phyloP scores from a whole-genome alignment of 768 basidiomycete genomes.

The Pulveroboletus sp. region DNA sequence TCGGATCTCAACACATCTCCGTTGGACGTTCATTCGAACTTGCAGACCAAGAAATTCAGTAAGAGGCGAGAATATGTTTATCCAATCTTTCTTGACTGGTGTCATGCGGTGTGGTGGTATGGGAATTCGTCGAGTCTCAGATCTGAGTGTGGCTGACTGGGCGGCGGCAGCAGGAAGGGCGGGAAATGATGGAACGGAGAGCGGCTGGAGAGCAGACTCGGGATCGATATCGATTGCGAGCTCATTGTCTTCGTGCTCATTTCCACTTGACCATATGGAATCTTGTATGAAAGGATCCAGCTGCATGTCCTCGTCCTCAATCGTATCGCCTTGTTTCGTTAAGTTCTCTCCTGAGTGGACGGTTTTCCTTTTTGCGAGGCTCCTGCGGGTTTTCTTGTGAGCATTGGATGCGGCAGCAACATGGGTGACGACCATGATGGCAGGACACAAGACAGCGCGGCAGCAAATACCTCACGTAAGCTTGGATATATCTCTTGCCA shows the following conservation, averaged over 20 bases:
- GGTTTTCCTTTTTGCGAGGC: slow-evolving; percentile 39
- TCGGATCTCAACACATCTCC: slow-evolving; percentile 88
- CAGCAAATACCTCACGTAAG: slow-evolving; percentile 18
- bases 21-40: slow-evolving; percentile 94
- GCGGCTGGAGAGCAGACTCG: slow-evolving; percentile 41
- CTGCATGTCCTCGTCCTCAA: slow-evolving; percentile 33
- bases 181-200: slow-evolving; percentile 63
- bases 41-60: slow-evolving; percentile 94
- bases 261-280: slow-evolving; percentile 1
- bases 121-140: slow-evolving; percentile 84
- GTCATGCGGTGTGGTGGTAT: slow-evolving; percentile 98
- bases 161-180: slow-evolving; percentile 61
- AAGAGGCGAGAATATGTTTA: slow-evolving; percentile 91
- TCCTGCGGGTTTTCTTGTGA: slow-evolving; percentile 45
- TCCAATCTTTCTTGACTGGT: slow-evolving; percentile 94
- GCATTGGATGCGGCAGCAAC: slow-evolving; percentile 27
- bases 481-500: slow-evolving; percentile 3
- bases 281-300: slow-evolving; percentile 12
- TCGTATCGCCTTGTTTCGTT: slow-evolving; percentile 5
- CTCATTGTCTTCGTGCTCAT: slow-evolving; percentile 51
- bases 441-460: slow-evolving; percentile 4
- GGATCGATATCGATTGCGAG: slow-evolving; percentile 58
- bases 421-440: slow-evolving; percentile 42
- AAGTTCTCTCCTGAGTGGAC: slow-evolving; percentile 9
- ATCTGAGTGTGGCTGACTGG: slow-evolving; percentile 54